Conservation (phyloP, 78 protist genomes). For the Chrysochromulina parva region DNA sequence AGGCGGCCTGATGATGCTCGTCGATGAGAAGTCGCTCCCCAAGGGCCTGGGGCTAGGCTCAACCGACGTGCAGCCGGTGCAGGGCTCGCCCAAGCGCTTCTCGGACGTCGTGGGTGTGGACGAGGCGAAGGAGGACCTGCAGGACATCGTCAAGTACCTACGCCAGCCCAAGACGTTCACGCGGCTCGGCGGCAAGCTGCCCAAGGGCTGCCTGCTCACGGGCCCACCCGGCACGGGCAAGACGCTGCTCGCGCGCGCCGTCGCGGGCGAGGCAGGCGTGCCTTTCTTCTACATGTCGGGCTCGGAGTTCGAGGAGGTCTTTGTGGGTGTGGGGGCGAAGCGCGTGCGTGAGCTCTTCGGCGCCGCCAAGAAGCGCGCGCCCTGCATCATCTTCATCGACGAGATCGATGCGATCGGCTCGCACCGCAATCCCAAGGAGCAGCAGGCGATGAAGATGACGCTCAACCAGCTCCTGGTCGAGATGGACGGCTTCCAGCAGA, state of each 20-base stretch:
- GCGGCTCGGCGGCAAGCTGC: conserved; percentile 86
- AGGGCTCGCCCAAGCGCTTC: background rate
- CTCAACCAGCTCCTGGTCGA: conserved; percentile 76
- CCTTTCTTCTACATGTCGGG: conserved; percentile 77
- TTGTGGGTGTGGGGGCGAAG: conserved; percentile 94
- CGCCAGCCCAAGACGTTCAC: conserved; percentile 72
- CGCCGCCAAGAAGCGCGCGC: conserved; percentile 71
- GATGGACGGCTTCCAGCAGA: conserved; percentile 72
- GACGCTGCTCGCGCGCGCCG: conserved; percentile 91
- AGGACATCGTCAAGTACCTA: conserved; percentile 80
- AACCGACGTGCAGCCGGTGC: background rate
- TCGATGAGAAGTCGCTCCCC: background rate
- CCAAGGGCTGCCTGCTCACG: conserved; percentile 81
- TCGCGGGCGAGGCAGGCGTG: conserved; percentile 92
- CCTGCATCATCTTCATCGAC: conserved; percentile 92
- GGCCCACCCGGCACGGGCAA: conserved; percentile 97
- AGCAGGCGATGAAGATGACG: conserved; percentile 58
- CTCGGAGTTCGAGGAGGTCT: conserved; percentile 89
- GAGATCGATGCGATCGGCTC: conserved; percentile 94
- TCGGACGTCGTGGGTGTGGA: conserved; percentile 32
- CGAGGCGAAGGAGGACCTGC: conserved; percentile 71
- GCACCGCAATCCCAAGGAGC: conserved; percentile 58
- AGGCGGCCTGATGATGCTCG: background rate
- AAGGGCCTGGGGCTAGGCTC: background rate
- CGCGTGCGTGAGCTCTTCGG: conserved; percentile 87